These are phyloP conservation scores for Takakia lepidozioides DNA, from an alignment of 225 moss, liverwort and hornwort species.

Conservation along the genomic window DNA sequence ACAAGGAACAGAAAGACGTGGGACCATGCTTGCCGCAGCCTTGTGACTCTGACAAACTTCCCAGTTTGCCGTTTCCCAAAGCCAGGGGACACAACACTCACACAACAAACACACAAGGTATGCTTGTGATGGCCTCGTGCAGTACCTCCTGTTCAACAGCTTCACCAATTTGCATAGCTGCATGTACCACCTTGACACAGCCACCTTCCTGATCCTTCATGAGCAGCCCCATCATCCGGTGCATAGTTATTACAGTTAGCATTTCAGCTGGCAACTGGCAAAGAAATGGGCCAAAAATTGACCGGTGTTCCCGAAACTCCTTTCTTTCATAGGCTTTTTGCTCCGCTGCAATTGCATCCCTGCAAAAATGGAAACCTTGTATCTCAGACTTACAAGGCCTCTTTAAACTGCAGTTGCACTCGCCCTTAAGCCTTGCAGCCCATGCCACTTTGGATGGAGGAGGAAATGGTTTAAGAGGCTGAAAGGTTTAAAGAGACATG, in stretches of 20 bases:
- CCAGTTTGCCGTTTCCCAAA: neutral
- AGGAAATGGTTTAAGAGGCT: no score
- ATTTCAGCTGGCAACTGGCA: slow-evolving; percentile 74
- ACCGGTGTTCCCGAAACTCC: slow-evolving; percentile 45
- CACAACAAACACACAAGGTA: no score
- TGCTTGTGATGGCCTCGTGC: no score
- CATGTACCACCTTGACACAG: slow-evolving; percentile 64
- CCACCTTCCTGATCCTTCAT: slow-evolving; percentile 53
- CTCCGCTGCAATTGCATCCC: slow-evolving; percentile 47
- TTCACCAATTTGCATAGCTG: slow-evolving; percentile 67
- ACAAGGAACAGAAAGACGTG: neutral
- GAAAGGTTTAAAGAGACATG: no score
- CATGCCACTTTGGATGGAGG: no score
- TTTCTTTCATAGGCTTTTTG: slow-evolving; percentile 34
- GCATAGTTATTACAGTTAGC: slow-evolving; percentile 88
- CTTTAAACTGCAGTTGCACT: neutral
- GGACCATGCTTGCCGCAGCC: neutral
- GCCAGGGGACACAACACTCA: neutral
- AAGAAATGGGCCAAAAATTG: slow-evolving; percentile 62
- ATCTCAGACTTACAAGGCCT: neutral
- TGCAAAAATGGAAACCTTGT: slow-evolving; percentile 8
- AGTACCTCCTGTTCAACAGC: slow-evolving; percentile 89
- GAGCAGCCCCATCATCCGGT: slow-evolving; percentile 69
- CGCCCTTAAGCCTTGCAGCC: neutral
- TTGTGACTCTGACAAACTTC: neutral